Base-by-base conservation (phyloP, 1,139 yeast genomes). In the Protomyces inundatus region DNA sequence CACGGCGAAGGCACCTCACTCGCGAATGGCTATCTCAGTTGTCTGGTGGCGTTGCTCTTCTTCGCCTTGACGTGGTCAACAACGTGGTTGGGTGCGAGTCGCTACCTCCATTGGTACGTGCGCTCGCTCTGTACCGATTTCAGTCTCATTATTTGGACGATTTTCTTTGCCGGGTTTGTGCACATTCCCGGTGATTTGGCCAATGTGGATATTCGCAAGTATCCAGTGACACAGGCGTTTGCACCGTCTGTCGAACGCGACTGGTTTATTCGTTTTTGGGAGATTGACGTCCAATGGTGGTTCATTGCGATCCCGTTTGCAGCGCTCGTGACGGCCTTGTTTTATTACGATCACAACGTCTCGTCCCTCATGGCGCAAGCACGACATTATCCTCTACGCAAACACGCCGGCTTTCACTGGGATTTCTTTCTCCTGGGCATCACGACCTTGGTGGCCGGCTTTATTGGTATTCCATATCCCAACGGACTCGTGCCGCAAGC, bases 401-500 rank as follows among this genome's bases (percentile, higher is more conserved):
- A 91, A 71, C 97, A 98, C 0, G 83, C 96, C 0, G 80, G 95
- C 0, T 93, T 93, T 75, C 98, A 93, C 75, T 93, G 93, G 86
- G 98, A 93, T 75, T 88, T 91, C 72, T 82, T 88, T 54, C 77
- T 93, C 40, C 78, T 93, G 42, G 98, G 98, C 0, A 72, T 89
- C 10, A 87, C 93, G 4, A 93, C 98, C 0, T 95, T 96, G 0
- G 73, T 91, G 1, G 80, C 96, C 2, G 98, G 98, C 0, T 75
- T 91, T 0, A 72, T 93, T 10, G 98, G 98, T 0, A 80, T 93
- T 1, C 98, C 98, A 0, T 90, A 97, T 1, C 98, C 98, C 0
- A 93, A 93, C 75, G 98, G 98, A 0, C 78, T 93, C 46, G 91
- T 93, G 52, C 98, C 98, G 0, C 98, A 93, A 74, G 98, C 98